Evolutionary conservation across 1,139 yeast species (phyloP).

Genomic region (Blastobotrys capitulatus): DNA sequence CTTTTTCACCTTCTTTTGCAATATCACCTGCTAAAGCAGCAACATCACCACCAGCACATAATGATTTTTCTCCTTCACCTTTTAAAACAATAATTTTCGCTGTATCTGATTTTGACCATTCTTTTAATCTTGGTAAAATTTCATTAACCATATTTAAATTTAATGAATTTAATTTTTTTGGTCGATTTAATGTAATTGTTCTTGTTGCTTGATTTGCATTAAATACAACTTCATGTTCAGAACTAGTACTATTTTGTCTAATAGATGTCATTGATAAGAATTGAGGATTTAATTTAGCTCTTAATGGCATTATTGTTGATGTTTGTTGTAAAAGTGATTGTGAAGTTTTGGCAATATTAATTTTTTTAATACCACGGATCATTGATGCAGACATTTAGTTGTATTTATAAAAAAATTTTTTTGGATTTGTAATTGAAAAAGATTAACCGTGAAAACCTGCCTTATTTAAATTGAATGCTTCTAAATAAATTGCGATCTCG

Average conservation of each 20-base stretch:
- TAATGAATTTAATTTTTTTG: constrained; percentile 79
- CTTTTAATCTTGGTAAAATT: constrained; percentile 69
- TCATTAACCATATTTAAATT: constrained; percentile 71
- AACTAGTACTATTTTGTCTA: constrained; percentile 15
- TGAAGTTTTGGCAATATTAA: neutral
- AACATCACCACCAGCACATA: constrained; percentile 87
- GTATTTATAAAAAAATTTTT: too few species aligned
- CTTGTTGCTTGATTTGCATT: constrained; percentile 62
- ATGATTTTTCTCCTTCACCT: constrained; percentile 51
- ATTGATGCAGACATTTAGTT: too few species aligned
- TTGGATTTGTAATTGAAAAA: too few species aligned
- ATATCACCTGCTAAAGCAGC: constrained; percentile 58
- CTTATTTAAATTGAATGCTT: too few species aligned
- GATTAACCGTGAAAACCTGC: too few species aligned
- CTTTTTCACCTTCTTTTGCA: constrained; percentile 38
- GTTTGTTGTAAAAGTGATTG: neutral
- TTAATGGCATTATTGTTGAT: constrained; percentile 25
- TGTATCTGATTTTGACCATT: constrained; percentile 63
- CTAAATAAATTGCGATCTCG: too few species aligned
- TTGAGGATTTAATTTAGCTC: constrained; percentile 27
- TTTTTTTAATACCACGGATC: too few species aligned
- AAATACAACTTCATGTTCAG: constrained; percentile 66
- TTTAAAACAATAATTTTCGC: constrained; percentile 64
- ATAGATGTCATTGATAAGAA: constrained; percentile 6
- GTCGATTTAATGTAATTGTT: constrained; percentile 70